Base-by-base conservation (phyloP, 2,329 filamentous ascomycete genomes). In the Raffaelea arxii region DNA sequence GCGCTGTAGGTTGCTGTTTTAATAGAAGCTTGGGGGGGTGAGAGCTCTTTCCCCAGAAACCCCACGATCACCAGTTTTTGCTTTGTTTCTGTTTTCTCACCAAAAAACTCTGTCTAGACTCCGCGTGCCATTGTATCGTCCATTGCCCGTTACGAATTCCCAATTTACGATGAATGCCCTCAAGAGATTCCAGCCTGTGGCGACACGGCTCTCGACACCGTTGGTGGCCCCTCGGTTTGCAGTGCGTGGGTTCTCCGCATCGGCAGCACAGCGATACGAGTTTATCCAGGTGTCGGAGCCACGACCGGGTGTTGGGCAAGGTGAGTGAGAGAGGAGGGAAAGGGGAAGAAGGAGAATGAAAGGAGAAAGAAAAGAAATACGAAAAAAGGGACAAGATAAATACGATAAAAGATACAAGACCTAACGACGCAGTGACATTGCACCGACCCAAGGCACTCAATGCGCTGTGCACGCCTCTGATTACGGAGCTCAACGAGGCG, bases 401-500 rank as follows among this genome's bases (percentile, higher is more conserved):
- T 4, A 22, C 11, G 4, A 25, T 7, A n/a, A 25, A 25, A 25
- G 6, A 6, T 14, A 32, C 5, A 35, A 9, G 18, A n/a, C 25
- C 41, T 47, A 30, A 44, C 42, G 4, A 21, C 4, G 11, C 56
- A 96, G 91, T 97, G 59, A 92, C 89, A 14, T 73, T 98, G 54
- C 88, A 94, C 75, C 85, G 92, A 39, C 92, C 92, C 52, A 95
- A 94, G 74, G 89, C 91, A 39, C 81, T 95, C 60, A 98, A 98
- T 65, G 92, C 92, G 40, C 80, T 98, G 53, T 91, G 78, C 67
- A 92, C 86, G 6, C 88, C 91, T 10, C 80, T 98, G 43, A 95
- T 98, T 63, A 74, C 70, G 55, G 92, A 98, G 70, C 78, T 98
- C 55, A 94, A 94, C 67, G 69, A 82, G 55, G 86, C 86, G 27